Evolutionary conservation across 805 yeast species (phyloP).

Genomic region (Saccharomycopsis fodiens): DNA sequence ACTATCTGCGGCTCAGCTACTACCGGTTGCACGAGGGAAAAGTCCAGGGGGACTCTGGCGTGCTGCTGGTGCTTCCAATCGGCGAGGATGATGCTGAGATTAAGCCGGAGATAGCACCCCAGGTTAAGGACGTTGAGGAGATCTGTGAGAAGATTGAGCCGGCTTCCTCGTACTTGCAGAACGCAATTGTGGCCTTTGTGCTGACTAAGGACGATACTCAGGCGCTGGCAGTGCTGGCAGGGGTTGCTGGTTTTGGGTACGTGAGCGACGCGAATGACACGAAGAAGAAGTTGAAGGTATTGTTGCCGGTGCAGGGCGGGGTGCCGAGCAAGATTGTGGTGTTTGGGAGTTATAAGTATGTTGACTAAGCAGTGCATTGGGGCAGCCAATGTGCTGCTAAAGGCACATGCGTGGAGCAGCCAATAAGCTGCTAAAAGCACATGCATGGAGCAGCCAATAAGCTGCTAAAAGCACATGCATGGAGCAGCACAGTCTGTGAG

Average conservation of each 20-base stretch:
- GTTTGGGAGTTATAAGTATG: slow-evolving; percentile 72
- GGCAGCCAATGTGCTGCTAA: neutral
- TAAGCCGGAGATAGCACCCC: slow-evolving; percentile 7
- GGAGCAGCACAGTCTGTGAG: too few relatives aligned
- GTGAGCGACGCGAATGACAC: slow-evolving; percentile 67
- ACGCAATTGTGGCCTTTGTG: slow-evolving; percentile 63
- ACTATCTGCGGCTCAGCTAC: slow-evolving; percentile 50
- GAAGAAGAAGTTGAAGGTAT: slow-evolving; percentile 56
- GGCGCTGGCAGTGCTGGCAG: slow-evolving; percentile 42
- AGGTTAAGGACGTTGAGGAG: slow-evolving; percentile 18
- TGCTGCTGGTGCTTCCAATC: slow-evolving; percentile 28
- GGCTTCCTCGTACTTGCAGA: slow-evolving; percentile 52
- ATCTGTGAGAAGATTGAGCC: slow-evolving; percentile 34
- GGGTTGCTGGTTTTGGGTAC: slow-evolving; percentile 75
- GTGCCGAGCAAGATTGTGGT: slow-evolving; percentile 70
- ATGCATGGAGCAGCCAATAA: too few relatives aligned
- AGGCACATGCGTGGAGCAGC: too few relatives aligned
- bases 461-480: too few relatives aligned
- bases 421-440: too few relatives aligned
- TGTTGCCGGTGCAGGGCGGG: slow-evolving; percentile 83
- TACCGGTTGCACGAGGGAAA: slow-evolving; percentile 45
- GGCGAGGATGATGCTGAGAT: slow-evolving; percentile 22
- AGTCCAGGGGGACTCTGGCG: slow-evolving; percentile 14
- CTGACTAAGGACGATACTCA: slow-evolving; percentile 35
- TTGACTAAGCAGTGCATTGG: slow-evolving; percentile 46